Evolutionary conservation across 805 yeast genomes (phyloP).

Genomic region (Myxozyma udenii): DNA sequence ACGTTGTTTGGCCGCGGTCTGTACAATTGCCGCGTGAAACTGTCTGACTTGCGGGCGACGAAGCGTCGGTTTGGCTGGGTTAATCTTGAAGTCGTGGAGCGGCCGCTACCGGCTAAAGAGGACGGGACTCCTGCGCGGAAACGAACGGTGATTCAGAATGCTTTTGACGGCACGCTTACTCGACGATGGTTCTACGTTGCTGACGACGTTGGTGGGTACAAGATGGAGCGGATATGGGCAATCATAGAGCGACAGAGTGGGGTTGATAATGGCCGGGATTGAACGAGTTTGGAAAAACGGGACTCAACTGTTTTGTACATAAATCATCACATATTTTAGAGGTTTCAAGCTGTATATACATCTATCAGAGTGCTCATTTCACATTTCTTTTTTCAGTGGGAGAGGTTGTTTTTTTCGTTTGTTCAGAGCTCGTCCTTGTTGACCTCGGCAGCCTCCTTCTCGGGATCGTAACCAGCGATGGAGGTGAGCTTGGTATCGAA

Average conservation of each 20-base stretch:
- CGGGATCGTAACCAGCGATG: slow-evolving; percentile 37
- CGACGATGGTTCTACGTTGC: slow-evolving; percentile 52
- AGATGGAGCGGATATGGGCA: slow-evolving; percentile 84
- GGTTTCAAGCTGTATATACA: background rate
- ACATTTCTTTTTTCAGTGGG: no score
- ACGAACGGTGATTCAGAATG: slow-evolving; percentile 10
- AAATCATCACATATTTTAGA: slow-evolving; percentile 1
- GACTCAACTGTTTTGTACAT: background rate
- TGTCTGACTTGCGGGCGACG: slow-evolving; percentile 45
- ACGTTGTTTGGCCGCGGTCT: slow-evolving; percentile 63
- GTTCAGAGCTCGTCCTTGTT: no score
- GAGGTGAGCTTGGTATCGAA: slow-evolving; percentile 65
- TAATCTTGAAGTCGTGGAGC: slow-evolving; percentile 42
- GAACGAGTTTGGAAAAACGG: background rate
- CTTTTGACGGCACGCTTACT: slow-evolving; percentile 29
- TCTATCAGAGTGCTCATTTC: no score
- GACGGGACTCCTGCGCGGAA: background rate
- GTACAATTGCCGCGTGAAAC: slow-evolving; percentile 57
- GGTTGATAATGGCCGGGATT: slow-evolving; percentile 60
- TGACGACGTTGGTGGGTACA: slow-evolving; percentile 75
- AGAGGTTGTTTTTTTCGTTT: no score
- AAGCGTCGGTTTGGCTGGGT: slow-evolving; percentile 49
- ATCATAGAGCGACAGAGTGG: slow-evolving; percentile 68
- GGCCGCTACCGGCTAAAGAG: background rate
- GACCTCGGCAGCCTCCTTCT: slow-evolving; percentile 6